Base-by-base conservation (phyloP, 164 flowering plant genomes). In the Hamamelis virginiana region DNA sequence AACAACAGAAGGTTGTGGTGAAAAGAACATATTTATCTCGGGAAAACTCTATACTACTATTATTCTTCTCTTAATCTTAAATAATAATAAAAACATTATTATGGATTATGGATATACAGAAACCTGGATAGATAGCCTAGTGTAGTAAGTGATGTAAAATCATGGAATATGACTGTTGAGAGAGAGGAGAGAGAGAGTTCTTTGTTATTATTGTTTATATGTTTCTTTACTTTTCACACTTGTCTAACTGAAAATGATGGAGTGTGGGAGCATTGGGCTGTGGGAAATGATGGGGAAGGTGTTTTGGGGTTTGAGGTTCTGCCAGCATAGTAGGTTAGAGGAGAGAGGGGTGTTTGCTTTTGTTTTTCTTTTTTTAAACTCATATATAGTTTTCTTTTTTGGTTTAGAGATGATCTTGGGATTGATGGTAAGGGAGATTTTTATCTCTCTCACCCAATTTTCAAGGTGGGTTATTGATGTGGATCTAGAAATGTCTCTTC, bases 211-310 rank as follows among this genome's bases (percentile, higher is more conserved):
- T 50, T 55, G 44, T 1, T 68, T 55, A 33, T 61, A 51, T 74
- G 57, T 58, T 46, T 22, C 2, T 28, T 65, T 64, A 14, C 41
- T 74, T 77, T 61, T 69, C 53, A 51, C 44, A 59, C 66, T 82
- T 83, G 82, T 83, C 85, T 73, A 82, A 60, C 81, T 79, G 88
- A 84, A 87, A 83, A 82, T 87, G 91, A 86, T 84, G 90, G 79
- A 62, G 74, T 64, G 72, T 52, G 80, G 81, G 63, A 33, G 78
- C 86, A 79, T 82, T 63, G 86, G 82, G 74, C 70, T 72, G 77
- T 81, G 87, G 85, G 84, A 82, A 83, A 80, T 81, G 80, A 85
- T 78, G 81, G 77, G 69, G 60, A 61, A 33, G 74, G 59, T 60
- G 57, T 46, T 33, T 72, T 61, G 43, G 72, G 73, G 53, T 64